Base-by-base conservation (phyloP, 805 yeast species). In the Sugiyamaella chiloensis region DNA sequence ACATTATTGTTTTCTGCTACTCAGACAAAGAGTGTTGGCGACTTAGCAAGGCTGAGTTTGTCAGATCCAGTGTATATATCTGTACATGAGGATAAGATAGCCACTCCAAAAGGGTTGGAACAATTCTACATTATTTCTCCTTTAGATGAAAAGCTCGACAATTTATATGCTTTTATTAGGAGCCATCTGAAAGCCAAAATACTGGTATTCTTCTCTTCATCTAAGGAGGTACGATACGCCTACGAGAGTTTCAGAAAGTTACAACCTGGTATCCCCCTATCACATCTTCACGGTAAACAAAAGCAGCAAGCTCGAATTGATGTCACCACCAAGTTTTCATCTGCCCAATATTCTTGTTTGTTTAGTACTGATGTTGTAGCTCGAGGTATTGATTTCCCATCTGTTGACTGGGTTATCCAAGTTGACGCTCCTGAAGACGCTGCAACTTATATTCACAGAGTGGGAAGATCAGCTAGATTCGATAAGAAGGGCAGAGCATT, bases 341-440 rank as follows among this genome's bases (percentile, higher is more conserved):
- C 82, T 48, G 82, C 95, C 2, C 85, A 84, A 55, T 79, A 85
- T 46, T 86, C 87, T 12, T 87, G 96, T 68, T 68, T 88, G 41
- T 81, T 88, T 60, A 93, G 96, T 0, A 88, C 96, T 0, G 96
- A 88, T 67, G 83, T 88, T 39, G 96, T 87, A 9, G 96, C 96
- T 1, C 73, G 96, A 63, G 96, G 96, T 14, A 76, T 88, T 34
- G 96, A 88, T 64, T 87, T 89, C 66, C 96, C 96, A 0, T 86
- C 90, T 4, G 86, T 88, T 42, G 95, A 89, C 61, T 88, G 96
- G 96, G 96, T 88, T n/a, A 72, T 88, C 6, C 96, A 88, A 64
- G 75, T 87, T 0, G 96, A 88, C 62, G 86, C 95, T 58, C 96
- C 96, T 0, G 96, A 88, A 62, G 95, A 87, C 64, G 76, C 80